A percentile compares a stretch with the other conserved stretches of the same genome.
These are phyloP conservation scores for Prunus salicina DNA, from an alignment of 306 rosid genomes.

Conservation along the genomic window DNA sequence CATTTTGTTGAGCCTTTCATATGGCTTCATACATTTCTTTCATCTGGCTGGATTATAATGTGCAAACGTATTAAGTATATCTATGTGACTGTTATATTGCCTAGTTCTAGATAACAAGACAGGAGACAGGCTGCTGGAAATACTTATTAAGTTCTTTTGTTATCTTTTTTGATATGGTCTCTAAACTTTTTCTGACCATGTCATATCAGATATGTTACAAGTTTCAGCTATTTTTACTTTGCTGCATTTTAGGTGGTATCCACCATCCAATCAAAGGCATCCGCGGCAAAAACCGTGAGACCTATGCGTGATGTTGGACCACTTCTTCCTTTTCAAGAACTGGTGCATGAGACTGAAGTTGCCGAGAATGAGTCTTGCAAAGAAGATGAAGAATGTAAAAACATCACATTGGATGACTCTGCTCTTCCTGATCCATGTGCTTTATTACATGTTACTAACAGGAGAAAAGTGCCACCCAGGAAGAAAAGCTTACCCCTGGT, in stretches of 20 bases:
- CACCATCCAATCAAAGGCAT: constrained; percentile 46
- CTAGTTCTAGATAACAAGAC: background rate
- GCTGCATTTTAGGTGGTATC: constrained; percentile 39
- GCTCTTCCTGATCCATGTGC: constrained; percentile 59
- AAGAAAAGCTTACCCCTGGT: constrained; percentile 64
- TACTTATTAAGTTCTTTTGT: background rate
- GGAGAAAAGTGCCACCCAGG: constrained; percentile 61
- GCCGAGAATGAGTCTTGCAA: constrained; percentile 36
- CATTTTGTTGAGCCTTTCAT: background rate
- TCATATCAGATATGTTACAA: background rate
- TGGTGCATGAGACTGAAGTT: constrained; percentile 47
- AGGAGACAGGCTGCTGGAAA: background rate
- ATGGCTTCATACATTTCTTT: no score
- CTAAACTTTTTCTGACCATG: background rate
- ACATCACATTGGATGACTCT: constrained; percentile 32
- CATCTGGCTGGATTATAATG: background rate
- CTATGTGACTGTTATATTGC: background rate
- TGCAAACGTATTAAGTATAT: background rate
- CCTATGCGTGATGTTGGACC: constrained; percentile 51
- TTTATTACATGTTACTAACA: constrained; percentile 75
- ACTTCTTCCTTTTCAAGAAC: constrained; percentile 77
- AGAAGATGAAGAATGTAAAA: constrained; percentile 41
- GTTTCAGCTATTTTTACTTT: background rate
- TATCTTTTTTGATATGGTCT: background rate
- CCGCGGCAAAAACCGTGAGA: constrained; percentile 43